phyloP scores from a whole-genome alignment of 129 eudicot genomes.

The Flaveria sonorensis region DNA sequence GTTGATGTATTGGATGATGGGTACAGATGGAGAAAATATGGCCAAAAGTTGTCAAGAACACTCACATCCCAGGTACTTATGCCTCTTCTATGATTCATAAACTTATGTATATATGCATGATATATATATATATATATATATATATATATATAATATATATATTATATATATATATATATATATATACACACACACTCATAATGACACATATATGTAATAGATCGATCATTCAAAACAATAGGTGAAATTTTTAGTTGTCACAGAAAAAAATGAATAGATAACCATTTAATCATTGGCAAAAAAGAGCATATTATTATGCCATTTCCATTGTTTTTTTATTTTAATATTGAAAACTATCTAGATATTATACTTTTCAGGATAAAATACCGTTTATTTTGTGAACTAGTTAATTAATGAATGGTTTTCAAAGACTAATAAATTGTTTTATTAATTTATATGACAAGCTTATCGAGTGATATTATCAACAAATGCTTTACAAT shows the following conservation, averaged over 20 bases:
- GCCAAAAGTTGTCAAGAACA: constrained; percentile 93
- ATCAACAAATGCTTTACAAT: not conserved
- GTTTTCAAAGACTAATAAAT: too few relatives aligned
- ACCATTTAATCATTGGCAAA: constrained; percentile 1
- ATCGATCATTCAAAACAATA: not conserved
- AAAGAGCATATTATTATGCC: constrained; percentile 11
- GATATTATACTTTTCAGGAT: not conserved
- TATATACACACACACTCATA: not conserved
- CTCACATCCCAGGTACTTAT: constrained; percentile 80
- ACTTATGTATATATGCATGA: not conserved
- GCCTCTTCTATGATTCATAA: not conserved
- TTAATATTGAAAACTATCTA: not conserved
- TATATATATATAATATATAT: not conserved
- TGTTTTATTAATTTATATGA: not conserved
- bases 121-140: not conserved
- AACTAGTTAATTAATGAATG: not conserved
- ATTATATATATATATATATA: not conserved
- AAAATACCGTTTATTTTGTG: not conserved
- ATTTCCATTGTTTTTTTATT: not conserved
- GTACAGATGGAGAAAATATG: constrained; percentile 84
- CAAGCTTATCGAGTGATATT: not conserved
- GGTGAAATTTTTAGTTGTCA: not conserved
- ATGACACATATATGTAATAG: not conserved
- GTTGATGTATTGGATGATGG: constrained; percentile 92
- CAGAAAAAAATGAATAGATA: not conserved